Percentiles rank a stretch among this genome's conserved stretches.
phyloP scores from a whole-genome alignment of 495 filamentous ascomycete genomes.

The Neurospora cerealis region DNA sequence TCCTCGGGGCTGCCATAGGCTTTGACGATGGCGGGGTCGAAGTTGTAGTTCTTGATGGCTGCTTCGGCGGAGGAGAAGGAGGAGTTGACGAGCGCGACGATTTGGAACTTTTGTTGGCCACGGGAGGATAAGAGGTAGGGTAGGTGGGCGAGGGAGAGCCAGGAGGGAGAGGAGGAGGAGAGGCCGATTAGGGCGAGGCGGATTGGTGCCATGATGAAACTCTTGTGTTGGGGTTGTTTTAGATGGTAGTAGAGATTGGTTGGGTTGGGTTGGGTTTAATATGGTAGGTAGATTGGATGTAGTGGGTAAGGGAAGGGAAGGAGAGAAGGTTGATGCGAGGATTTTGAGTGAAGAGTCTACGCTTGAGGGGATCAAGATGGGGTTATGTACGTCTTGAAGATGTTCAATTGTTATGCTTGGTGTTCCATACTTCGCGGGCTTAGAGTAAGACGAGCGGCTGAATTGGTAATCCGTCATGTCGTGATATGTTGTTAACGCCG shows the following conservation, averaged over 20 bases:
- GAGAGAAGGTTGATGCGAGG: not conserved
- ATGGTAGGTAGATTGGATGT: too few relatives aligned
- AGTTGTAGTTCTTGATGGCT: constrained; percentile 36
- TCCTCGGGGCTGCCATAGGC: constrained; percentile 43
- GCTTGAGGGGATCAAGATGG: not conserved
- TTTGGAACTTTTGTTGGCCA: constrained; percentile 35
- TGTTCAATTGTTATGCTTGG: not conserved
- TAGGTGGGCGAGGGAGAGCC: constrained; percentile 48
- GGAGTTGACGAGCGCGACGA: constrained; percentile 52
- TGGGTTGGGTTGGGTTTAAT: too few relatives aligned
- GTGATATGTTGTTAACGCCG: not conserved
- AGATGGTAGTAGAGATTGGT: too few relatives aligned
- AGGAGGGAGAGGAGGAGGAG: constrained; percentile 36
- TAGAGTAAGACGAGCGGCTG: not conserved
- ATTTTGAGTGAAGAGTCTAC: not conserved
- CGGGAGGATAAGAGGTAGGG: constrained; percentile 39
- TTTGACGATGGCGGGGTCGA: constrained; percentile 28
- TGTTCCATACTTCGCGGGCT: not conserved
- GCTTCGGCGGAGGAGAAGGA: constrained; percentile 35
- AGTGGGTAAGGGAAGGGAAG: too few relatives aligned
- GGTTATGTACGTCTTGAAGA: not conserved
- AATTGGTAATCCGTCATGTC: not conserved
- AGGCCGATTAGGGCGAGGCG: constrained; percentile 51
- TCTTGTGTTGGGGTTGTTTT: too few relatives aligned
- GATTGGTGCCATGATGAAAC: constrained; percentile 33